A percentile compares a stretch with the other conserved stretches of the same genome.
These are phyloP conservation scores for Zymoseptoria tritici DNA, from an alignment of 2,329 filamentous ascomycete species.

Conservation along the genomic window DNA sequence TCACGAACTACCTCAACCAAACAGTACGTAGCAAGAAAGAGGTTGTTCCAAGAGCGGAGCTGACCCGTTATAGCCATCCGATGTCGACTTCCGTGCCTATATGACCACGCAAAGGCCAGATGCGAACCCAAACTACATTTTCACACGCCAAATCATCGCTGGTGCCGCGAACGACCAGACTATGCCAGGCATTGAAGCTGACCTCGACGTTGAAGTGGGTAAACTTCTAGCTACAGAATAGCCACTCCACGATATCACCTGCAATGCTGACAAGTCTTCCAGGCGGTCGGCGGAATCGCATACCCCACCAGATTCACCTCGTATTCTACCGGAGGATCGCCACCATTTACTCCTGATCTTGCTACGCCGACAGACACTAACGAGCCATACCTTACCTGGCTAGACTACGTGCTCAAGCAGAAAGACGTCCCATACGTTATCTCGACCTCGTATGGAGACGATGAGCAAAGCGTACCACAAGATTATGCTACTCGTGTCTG, in stretches of 20 bases:
- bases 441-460: conserved; percentile 57
- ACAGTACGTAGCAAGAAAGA: neutral
- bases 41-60: neutral
- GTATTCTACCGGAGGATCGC: neutral
- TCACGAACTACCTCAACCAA: conserved; percentile 1
- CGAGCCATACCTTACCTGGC: conserved; percentile 58
- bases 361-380: conserved; percentile 40
- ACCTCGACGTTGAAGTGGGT: neutral
- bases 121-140: neutral
- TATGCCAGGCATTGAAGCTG: neutral
- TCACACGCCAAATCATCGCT: neutral
- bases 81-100: neutral
- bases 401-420: conserved; percentile 49
- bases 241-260: neutral
- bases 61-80: neutral
- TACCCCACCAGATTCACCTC: neutral
- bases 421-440: conserved; percentile 51
- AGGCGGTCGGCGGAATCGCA: neutral
- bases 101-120: neutral
- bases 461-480: conserved; percentile 53
- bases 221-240: neutral
- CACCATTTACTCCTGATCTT: neutral
- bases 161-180: neutral
- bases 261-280: neutral
- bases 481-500: conserved; percentile 55